Evolutionary conservation across 805 yeast species (phyloP).

Genomic region (Cyberlindnera meyerae): DNA sequence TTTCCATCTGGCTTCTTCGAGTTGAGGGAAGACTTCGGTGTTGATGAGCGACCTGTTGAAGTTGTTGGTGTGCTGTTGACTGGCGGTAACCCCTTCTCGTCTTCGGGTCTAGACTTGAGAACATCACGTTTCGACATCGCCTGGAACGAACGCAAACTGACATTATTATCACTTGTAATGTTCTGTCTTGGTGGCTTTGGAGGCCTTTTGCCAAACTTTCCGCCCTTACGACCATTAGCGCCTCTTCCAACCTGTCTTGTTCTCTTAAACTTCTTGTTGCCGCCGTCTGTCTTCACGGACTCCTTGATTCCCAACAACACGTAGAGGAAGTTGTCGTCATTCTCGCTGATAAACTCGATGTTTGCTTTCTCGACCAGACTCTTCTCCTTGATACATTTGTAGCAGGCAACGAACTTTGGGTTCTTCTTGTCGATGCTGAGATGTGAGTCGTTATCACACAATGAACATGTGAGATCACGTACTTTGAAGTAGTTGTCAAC

Average conservation of each 20-base stretch:
- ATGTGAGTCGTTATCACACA: constrained; percentile 39
- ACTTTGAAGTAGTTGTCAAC: constrained; percentile 43
- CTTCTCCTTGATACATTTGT: constrained; percentile 34
- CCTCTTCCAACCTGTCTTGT: constrained; percentile 35
- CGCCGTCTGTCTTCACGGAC: constrained; percentile 12
- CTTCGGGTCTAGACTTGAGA: constrained; percentile 17
- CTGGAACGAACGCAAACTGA: constrained; percentile 36
- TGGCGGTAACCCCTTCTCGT: constrained; percentile 12
- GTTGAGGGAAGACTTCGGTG: too few relatives aligned
- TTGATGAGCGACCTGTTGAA: too few relatives aligned
- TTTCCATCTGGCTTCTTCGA: not conserved
- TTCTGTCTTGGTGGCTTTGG: constrained; percentile 28
- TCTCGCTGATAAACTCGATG: constrained; percentile 37
- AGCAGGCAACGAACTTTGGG: constrained; percentile 35
- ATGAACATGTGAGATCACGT: constrained; percentile 44
- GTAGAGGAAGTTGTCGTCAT: constrained; percentile 42
- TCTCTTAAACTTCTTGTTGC: constrained; percentile 16
- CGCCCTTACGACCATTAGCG: constrained; percentile 11
- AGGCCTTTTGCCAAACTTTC: constrained; percentile 4
- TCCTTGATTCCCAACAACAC: constrained; percentile 46
- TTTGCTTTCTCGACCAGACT: constrained; percentile 10
- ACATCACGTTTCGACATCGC: constrained; percentile 27
- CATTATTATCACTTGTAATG: constrained; percentile 35
- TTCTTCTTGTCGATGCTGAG: constrained; percentile 32
- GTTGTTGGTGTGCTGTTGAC: constrained; percentile 1